phyloP scores from a whole-genome alignment of 2,329 filamentous ascomycete genomes.

The Pyricularia pennisetigena region DNA sequence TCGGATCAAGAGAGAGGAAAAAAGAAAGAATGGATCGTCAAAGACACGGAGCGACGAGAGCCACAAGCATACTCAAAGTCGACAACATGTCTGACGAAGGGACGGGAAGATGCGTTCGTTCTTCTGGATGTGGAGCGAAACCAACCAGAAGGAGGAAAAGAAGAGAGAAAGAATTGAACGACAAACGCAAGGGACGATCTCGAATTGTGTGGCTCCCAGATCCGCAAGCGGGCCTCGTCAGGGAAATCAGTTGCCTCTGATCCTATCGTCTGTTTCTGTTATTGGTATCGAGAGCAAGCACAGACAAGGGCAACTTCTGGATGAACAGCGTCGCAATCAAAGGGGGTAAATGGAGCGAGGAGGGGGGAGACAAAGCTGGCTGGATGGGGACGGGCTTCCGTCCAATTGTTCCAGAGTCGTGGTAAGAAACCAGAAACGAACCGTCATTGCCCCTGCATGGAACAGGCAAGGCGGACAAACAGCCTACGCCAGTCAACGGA shows the following conservation, averaged over 20 bases:
- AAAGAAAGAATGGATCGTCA: slow-evolving; percentile 2
- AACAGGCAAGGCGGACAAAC: neutral
- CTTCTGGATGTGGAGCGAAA: neutral
- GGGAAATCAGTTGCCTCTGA: neutral
- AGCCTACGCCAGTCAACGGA: neutral
- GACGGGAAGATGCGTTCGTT: neutral
- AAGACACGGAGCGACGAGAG: neutral
- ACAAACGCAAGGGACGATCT: neutral
- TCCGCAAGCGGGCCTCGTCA: neutral
- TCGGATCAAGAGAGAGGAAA: neutral
- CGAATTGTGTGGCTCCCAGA: neutral
- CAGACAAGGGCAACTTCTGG: neutral
- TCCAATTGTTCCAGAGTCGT: neutral
- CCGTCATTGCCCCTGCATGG: neutral
- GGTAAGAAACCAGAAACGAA: neutral
- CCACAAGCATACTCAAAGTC: slow-evolving; percentile 1
- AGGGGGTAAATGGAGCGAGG: neutral
- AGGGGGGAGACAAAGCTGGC: neutral
- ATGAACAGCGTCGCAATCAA: neutral
- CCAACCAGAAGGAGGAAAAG: neutral
- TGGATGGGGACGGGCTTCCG: slow-evolving; percentile 9
- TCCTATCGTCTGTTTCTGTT: neutral
- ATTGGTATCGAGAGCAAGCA: neutral
- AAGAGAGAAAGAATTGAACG: neutral
- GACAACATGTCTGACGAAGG: slow-evolving; percentile 4